Evolutionary conservation across 2,329 filamentous ascomycete species (phyloP), one percentile per base, ranked within the genome.

Genomic region (Chalaropsis thielavioides): DNA sequence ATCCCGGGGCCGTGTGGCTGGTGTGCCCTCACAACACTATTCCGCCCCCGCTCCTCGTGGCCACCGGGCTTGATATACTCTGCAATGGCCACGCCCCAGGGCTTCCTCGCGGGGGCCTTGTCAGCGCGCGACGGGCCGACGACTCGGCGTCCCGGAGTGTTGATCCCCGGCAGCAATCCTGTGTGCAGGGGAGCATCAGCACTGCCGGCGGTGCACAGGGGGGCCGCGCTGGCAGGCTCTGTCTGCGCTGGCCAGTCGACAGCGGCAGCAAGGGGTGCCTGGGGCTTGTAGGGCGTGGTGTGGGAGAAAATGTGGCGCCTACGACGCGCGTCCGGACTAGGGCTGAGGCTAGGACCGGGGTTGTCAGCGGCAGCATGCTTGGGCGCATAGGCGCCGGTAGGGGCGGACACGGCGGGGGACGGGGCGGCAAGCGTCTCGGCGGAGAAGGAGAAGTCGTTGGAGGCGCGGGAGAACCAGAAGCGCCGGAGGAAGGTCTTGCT

Each of bases 401-500:
- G 43, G 8, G 27, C 24, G 13, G n/a, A n/a, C n/a, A n/a, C n/a
- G n/a, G n/a, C n/a, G n/a, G 31, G n/a, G 19, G 64, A 27, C n/a
- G 64, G 24, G 8, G 35, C 24, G 1, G 56, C 35, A 19, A 24
- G 40, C 13, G 58, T 43, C 27, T 43, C 19, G 17, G 54, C 41
- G 1, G 64, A 24, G 10, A 43, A 8, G 17, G 59, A 27, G 41
- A 65, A 65, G 43, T 51, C 27, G 22, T 65, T 62, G 19, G 64
- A 61, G 11, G 64, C 40, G 19, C 24, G 27, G 31, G 35, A 54
- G 2, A 59, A 65, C 64, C 64, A 65, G 64, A 65, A 65, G 58
- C 59, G 64, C 10, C 51, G 58, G 63, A 49, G 44, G n/a, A 61
- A 24, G 10, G 56, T 60, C 27, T 19, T 46, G 1, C 43, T 46